phyloP scores from a whole-genome alignment of 176 grass and related monocot species.

The Oryza nivara region DNA sequence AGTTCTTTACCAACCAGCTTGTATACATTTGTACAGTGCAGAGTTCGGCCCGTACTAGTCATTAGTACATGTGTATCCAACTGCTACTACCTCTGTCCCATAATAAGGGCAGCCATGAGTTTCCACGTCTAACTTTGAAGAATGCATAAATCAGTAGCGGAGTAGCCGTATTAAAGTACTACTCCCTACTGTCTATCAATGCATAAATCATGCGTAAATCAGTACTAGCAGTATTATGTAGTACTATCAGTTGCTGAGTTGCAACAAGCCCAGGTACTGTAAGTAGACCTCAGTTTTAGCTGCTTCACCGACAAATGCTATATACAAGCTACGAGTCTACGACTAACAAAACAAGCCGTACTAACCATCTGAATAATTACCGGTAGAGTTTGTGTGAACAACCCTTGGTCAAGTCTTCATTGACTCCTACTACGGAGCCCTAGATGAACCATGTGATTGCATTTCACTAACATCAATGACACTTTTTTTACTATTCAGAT shows the following conservation, averaged over 20 bases:
- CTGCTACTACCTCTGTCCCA: too few relatives aligned
- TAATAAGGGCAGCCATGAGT: too few relatives aligned
- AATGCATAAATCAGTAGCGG: too few relatives aligned
- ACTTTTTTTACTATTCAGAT: background rate
- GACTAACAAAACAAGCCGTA: background rate
- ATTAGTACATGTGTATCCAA: too few relatives aligned
- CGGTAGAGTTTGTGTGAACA: background rate
- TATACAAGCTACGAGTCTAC: too few relatives aligned
- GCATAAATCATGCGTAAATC: too few relatives aligned
- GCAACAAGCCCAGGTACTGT: too few relatives aligned
- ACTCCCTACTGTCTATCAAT: too few relatives aligned
- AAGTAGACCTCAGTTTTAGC: background rate
- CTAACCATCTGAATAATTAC: background rate
- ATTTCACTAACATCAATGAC: conserved; percentile 39
- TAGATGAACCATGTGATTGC: conserved; percentile 40
- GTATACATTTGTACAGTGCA: background rate
- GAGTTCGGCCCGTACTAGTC: background rate
- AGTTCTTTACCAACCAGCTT: background rate
- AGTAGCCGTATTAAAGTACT: too few relatives aligned
- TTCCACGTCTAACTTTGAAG: too few relatives aligned
- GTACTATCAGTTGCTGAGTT: too few relatives aligned
- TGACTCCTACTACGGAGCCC: conserved; percentile 25
- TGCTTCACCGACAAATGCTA: background rate
- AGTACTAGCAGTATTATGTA: too few relatives aligned
- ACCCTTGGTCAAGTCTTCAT: conserved; percentile 45